Percentiles rank a stretch among this genome's conserved stretches.
These are phyloP conservation scores for Cladophialophora yegresii DNA, from an alignment of 2,329 filamentous ascomycete genomes.

Conservation along the genomic window DNA sequence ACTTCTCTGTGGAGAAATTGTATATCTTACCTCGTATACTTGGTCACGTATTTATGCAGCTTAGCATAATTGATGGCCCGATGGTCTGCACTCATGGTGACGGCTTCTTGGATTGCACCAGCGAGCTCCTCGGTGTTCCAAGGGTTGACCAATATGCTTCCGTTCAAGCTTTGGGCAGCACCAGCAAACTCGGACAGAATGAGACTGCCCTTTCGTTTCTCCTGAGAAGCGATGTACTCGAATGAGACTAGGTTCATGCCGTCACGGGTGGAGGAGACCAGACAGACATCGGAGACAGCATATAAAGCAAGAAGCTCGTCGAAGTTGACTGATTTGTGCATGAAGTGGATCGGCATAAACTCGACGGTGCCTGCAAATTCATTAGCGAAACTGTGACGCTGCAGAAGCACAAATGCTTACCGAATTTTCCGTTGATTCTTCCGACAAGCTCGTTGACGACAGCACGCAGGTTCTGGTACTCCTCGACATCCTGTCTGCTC, in stretches of 20 bases:
- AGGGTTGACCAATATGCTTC: slow-evolving; percentile 91
- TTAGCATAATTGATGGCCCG: slow-evolving; percentile 85
- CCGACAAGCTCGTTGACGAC: slow-evolving; percentile 97
- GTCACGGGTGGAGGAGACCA: slow-evolving; percentile 93
- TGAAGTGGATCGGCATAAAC: slow-evolving; percentile 98
- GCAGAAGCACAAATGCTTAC: slow-evolving; percentile 42
- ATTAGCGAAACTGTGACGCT: slow-evolving; percentile 26
- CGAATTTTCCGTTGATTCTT: slow-evolving; percentile 94
- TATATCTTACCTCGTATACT: slow-evolving; percentile 73
- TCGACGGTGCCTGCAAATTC: slow-evolving; percentile 71
- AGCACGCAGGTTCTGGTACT: slow-evolving; percentile 93
- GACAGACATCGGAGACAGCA: slow-evolving; percentile 84
- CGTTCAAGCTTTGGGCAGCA: slow-evolving; percentile 90
- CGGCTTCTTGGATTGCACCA: slow-evolving; percentile 90
- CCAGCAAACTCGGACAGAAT: slow-evolving; percentile 96
- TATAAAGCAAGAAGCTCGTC: slow-evolving; percentile 94
- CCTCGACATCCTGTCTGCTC: slow-evolving; percentile 91
- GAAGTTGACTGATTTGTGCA: slow-evolving; percentile 93
- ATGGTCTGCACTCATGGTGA: slow-evolving; percentile 91
- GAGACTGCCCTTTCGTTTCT: slow-evolving; percentile 86
- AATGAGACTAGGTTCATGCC: slow-evolving; percentile 99
- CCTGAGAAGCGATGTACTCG: slow-evolving; percentile 94
- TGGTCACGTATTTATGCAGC: slow-evolving; percentile 91
- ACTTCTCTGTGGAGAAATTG: not conserved
- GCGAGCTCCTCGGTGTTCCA: slow-evolving; percentile 98